Percentiles rank a stretch among this genome's conserved stretches.
phyloP scores from a whole-genome alignment of 2,329 filamentous ascomycete species.

The Apiospora kogelbergensis region DNA sequence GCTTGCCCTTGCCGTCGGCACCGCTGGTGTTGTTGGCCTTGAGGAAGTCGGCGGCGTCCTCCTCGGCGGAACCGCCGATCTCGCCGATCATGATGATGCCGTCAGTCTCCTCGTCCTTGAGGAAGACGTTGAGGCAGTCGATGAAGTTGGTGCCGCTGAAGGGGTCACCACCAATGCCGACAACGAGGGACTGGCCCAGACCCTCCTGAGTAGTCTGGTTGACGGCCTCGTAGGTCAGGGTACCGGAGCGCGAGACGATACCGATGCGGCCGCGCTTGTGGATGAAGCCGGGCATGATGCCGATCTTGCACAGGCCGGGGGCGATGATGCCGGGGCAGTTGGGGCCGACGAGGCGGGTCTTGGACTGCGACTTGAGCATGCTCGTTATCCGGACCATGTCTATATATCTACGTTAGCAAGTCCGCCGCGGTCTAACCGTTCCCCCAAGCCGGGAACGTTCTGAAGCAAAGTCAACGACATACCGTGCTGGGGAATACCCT shows the following conservation, averaged over 20 bases:
- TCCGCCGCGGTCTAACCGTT: slow-evolving; percentile 14
- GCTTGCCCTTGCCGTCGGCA: slow-evolving; percentile 73
- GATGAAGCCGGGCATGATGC: slow-evolving; percentile 99
- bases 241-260: slow-evolving; percentile 97
- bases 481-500: slow-evolving; percentile 97
- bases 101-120: slow-evolving; percentile 93
- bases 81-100: slow-evolving; percentile 99
- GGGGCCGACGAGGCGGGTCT: slow-evolving; percentile 93
- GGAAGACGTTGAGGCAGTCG: slow-evolving; percentile 96
- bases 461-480: slow-evolving; percentile 23
- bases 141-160: slow-evolving; percentile 99
- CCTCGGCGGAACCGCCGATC: slow-evolving; percentile 95
- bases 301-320: slow-evolving; percentile 97
- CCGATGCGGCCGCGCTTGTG: slow-evolving; percentile 99
- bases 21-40: slow-evolving; percentile 76
- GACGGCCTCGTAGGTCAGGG: slow-evolving; percentile 98
- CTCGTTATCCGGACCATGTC: slow-evolving; percentile 99
- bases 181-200: slow-evolving; percentile 95
- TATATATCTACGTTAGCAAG: slow-evolving; percentile 33
- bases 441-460: background rate
- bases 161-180: slow-evolving; percentile 97
- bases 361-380: slow-evolving; percentile 95
- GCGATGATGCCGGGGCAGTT: slow-evolving; percentile 99
- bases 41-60: slow-evolving; percentile 96
- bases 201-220: slow-evolving; percentile 98